Evolutionary conservation across 495 filamentous ascomycete genomes (phyloP).

Genomic region (Neurospora hispaniola): DNA sequence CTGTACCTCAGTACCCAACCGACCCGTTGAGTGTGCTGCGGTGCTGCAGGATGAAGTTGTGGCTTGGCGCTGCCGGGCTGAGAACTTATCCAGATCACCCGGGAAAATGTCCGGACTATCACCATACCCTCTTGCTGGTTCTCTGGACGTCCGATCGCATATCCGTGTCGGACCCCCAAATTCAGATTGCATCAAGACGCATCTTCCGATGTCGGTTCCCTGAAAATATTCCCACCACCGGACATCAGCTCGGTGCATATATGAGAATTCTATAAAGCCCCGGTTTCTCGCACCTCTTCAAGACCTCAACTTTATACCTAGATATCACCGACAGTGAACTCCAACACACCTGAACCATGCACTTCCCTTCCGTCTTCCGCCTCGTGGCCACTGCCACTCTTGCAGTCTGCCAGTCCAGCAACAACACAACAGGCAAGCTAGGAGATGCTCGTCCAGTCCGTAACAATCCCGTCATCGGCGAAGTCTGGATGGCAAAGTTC

Average conservation of each 20-base stretch:
- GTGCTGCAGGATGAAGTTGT: background rate
- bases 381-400: slow-evolving; percentile 32
- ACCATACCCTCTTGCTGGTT: background rate
- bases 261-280: background rate
- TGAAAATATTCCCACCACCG: background rate
- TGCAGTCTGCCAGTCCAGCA: slow-evolving; percentile 27
- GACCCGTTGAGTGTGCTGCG: background rate
- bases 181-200: background rate
- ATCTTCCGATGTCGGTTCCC: background rate
- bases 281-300: background rate
- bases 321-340: background rate
- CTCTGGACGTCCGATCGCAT: background rate
- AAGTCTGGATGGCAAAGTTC: slow-evolving; percentile 42
- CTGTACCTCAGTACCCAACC: background rate
- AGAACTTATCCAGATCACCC: background rate
- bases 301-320: background rate
- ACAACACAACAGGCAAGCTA: slow-evolving; percentile 29
- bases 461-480: slow-evolving; percentile 47
- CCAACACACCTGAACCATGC: slow-evolving; percentile 21
- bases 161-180: background rate
- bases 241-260: background rate
- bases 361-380: slow-evolving; percentile 24
- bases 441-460: slow-evolving; percentile 45
- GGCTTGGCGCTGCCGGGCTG: background rate
- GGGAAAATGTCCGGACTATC: background rate